Conservation (phyloP, 768 basidiomycete species). For the Amanita phalloides region DNA sequence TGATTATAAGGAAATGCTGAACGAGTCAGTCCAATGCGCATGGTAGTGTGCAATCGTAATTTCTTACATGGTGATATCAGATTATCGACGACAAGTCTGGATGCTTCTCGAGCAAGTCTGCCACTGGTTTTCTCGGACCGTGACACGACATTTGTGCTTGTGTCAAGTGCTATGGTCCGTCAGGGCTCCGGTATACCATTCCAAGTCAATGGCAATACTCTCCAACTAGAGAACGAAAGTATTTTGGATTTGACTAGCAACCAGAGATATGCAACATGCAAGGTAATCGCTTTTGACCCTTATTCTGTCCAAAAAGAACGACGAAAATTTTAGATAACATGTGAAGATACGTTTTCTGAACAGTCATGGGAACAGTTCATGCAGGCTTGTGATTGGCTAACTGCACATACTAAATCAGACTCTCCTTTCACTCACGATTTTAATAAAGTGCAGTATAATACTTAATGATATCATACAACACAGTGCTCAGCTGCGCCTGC, state of each 20-base stretch:
- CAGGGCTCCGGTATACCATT: not conserved
- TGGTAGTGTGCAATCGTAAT: not conserved
- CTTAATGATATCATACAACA: not conserved
- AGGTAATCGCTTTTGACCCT: slow-evolving; percentile 1
- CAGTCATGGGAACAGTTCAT: slow-evolving; percentile 10
- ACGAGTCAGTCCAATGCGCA: not conserved
- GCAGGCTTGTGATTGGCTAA: slow-evolving; percentile 10
- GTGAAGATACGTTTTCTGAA: slow-evolving; percentile 6
- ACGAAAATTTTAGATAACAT: slow-evolving; percentile 4
- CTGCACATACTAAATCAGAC: not conserved
- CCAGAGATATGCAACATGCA: slow-evolving; percentile 8
- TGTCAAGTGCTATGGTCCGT: slow-evolving; percentile 1
- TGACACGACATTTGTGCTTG: not conserved
- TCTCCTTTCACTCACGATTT: not conserved
- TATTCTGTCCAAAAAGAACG: not conserved
- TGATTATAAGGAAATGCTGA: not conserved
- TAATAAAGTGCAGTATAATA: not conserved
- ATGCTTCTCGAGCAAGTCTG: not conserved
- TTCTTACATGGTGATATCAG: not conserved
- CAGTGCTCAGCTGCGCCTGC: slow-evolving; percentile 37
- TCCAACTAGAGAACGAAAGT: slow-evolving; percentile 7
- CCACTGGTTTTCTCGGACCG: not conserved
- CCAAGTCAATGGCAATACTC: not conserved
- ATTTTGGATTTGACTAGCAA: slow-evolving; percentile 6
- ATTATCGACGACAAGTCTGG: not conserved